Conservation (phyloP, 2,329 filamentous ascomycete genomes). For the Tricladium varicosporioides region DNA sequence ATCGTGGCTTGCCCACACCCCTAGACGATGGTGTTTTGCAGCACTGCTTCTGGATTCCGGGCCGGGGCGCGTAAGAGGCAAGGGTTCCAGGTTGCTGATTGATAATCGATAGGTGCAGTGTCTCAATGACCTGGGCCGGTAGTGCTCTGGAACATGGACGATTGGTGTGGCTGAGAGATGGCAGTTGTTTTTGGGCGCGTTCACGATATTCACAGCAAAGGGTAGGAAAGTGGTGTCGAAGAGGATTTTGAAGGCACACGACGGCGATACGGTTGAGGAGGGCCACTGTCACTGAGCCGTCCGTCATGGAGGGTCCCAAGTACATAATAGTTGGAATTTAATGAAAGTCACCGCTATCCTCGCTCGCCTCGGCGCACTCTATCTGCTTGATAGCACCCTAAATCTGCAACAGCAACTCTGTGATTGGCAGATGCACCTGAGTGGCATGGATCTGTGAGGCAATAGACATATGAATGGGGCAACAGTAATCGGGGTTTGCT, state of each 20-base stretch:
- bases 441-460: neutral
- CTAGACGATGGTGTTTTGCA: slow-evolving; percentile 4
- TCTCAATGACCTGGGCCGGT: neutral
- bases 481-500: neutral
- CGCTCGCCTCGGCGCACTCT: neutral
- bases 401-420: neutral
- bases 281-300: no score
- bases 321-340: neutral
- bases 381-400: neutral
- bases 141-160: neutral
- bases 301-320: neutral
- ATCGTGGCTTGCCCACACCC: slow-evolving; percentile 5
- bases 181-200: neutral
- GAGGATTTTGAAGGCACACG: neutral
- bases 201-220: neutral
- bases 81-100: neutral
- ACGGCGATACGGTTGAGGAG: neutral
- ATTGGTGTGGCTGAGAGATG: neutral
- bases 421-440: neutral
- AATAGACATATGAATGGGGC: neutral
- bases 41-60: neutral
- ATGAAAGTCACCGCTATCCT: neutral
- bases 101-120: slow-evolving; percentile 4
- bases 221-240: neutral
- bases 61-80: slow-evolving; percentile 3